A percentile compares a stretch with the other conserved stretches of the same genome.
Conservation (phyloP, 805 yeast genomes). For the Saccharomycodes ludwigii region DNA sequence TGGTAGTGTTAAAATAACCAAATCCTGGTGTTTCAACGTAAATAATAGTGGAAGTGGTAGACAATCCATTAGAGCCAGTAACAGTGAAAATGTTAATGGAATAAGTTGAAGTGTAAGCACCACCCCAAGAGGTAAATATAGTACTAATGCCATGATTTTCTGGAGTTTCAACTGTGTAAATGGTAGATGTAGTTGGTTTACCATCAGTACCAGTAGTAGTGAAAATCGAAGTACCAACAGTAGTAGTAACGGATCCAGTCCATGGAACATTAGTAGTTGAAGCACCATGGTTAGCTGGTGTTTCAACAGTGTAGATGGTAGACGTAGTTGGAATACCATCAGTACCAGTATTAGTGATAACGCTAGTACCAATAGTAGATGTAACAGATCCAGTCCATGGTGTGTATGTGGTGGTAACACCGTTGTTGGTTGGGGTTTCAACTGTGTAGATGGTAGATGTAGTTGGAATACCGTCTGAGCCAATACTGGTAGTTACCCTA, state of each 20-base stretch:
- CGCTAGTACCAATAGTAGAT: too few relatives aligned
- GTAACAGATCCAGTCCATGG: too few relatives aligned
- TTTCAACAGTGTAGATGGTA: slow-evolving; percentile 5
- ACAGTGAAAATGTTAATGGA: slow-evolving; percentile 5
- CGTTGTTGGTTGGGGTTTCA: too few relatives aligned
- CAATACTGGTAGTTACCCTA: too few relatives aligned
- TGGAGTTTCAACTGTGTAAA: slow-evolving; percentile 5
- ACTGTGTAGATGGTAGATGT: too few relatives aligned
- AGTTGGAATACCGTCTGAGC: too few relatives aligned
- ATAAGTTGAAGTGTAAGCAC: slow-evolving; percentile 6
- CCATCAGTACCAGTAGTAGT: slow-evolving; percentile 1
- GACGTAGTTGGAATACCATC: too few relatives aligned
- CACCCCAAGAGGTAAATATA: slow-evolving; percentile 8
- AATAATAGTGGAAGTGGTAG: slow-evolving; percentile 7
- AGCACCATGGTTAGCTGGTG: slow-evolving; percentile 1
- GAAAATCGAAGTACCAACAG: background rate
- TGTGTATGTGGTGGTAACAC: too few relatives aligned
- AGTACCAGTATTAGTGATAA: too few relatives aligned
- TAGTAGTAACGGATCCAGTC: slow-evolving; percentile 4
- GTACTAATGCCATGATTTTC: slow-evolving; percentile 2
- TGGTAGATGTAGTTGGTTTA: slow-evolving; percentile 5
- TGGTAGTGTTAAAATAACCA: too few relatives aligned
- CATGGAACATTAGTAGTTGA: slow-evolving; percentile 4
- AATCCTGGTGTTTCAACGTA: slow-evolving; percentile 11
- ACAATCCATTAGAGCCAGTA: slow-evolving; percentile 7